Percentiles rank a stretch among this genome's conserved stretches.
phyloP scores from a whole-genome alignment of 2,329 filamentous ascomycete species.

The Kalmusia sp. region DNA sequence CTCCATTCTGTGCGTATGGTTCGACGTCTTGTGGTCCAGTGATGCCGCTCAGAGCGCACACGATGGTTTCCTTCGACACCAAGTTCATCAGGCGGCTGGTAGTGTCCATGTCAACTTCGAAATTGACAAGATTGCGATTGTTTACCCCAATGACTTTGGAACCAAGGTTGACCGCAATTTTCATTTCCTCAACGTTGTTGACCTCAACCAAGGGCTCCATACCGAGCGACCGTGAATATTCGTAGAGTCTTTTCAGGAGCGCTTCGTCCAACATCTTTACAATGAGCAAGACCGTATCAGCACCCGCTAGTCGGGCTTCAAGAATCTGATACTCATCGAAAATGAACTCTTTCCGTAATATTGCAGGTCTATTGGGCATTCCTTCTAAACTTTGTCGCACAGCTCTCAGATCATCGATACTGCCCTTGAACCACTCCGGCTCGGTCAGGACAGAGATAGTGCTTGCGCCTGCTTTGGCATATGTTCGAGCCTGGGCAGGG shows the following conservation, averaged over 20 bases:
- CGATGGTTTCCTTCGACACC: slow-evolving; percentile 83
- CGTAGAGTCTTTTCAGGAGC: slow-evolving; percentile 78
- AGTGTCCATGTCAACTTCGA: slow-evolving; percentile 93
- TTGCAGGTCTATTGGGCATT: slow-evolving; percentile 89
- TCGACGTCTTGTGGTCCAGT: slow-evolving; percentile 86
- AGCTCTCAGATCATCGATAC: slow-evolving; percentile 87
- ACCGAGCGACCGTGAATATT: slow-evolving; percentile 85
- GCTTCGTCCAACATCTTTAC: slow-evolving; percentile 93
- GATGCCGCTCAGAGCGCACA: slow-evolving; percentile 95
- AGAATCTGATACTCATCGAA: slow-evolving; percentile 99
- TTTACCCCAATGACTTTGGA: slow-evolving; percentile 95
- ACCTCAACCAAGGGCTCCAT: slow-evolving; percentile 99
- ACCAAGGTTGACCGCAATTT: slow-evolving; percentile 82
- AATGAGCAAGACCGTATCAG: slow-evolving; percentile 92
- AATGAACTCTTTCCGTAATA: slow-evolving; percentile 94
- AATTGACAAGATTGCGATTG: slow-evolving; percentile 94
- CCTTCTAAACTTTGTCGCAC: slow-evolving; percentile 88
- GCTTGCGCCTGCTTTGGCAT: slow-evolving; percentile 92
- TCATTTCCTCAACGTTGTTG: slow-evolving; percentile 93
- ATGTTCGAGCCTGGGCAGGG: slow-evolving; percentile 86
- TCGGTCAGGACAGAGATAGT: slow-evolving; percentile 99
- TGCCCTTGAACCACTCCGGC: slow-evolving; percentile 99
- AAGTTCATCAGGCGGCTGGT: slow-evolving; percentile 87
- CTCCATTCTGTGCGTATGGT: slow-evolving; percentile 85
- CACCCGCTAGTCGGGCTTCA: slow-evolving; percentile 89